Evolutionary conservation across 805 yeast species (phyloP), one percentile per base, ranked within the genome.

Genomic region (Candida dajiaensis): DNA sequence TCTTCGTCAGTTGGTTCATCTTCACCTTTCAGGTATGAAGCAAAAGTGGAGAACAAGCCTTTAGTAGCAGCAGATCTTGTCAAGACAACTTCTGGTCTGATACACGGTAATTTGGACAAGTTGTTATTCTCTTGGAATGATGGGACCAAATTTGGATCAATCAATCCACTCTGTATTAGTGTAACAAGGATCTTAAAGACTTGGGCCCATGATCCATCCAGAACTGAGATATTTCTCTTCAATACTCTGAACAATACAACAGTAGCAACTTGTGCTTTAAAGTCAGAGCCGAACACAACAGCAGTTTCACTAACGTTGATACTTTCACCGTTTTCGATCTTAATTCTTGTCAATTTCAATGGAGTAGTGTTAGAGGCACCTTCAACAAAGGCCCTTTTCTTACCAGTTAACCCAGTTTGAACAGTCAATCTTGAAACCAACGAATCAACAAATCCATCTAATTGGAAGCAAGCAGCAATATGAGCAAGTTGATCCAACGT

Each of bases 1-100:
- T 92, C 97, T 58, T 88, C 96, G 47, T 87, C 95, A 2, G 95
- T 78, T 12, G 99, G 99, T 63, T 92, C 98, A 45, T 88, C 95
- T 57, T 89, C 97, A 18, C 97, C 94, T 52, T 94, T 87, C 65
- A 94, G 76, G 58, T 89, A 92, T 0, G 96, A 88, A 1, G 97
- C 89, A 56, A 94, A 83, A 0, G 98, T 86, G 0, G 96, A 86
- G 46, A 94, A 77, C n/a, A 94, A 61, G 2, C 98, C 95, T 56
- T 81, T 85, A 33, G 80, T 76, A 1, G 84, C 81, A 42, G 80
- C 80, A 1, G 77, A 68, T 56, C 83, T 76, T 33, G 78, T 80
- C 38, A 88, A 77, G 9, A 81, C 74, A 54, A 78, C 78, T 37
- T 80, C 81, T 0, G 97, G 87, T 44, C 74, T 73, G 4, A 88